Base-by-base conservation (phyloP, 2,329 filamentous ascomycete species). In the Chalaropsis ovoidea region DNA sequence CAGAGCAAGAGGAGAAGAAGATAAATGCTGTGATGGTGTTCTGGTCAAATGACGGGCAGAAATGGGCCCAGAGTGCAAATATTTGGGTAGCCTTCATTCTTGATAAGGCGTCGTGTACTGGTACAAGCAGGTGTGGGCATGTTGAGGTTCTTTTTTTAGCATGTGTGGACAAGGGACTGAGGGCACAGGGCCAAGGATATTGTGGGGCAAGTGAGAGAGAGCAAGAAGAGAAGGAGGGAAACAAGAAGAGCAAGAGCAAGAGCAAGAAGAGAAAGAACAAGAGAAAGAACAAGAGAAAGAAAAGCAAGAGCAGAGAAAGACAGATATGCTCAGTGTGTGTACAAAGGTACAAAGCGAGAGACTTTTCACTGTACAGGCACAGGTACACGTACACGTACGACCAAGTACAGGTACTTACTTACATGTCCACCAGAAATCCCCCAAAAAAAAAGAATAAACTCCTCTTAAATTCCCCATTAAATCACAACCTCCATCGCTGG, bases 101-200 rank as follows among this genome's bases (percentile, higher is more conserved):
- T 56, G 52, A n/a, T 7, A 31, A 56, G 52, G 52, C 45, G 22
- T 11, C n/a, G 45, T 22, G 22, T 49, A 7, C 3, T n/a, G n/a
- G n/a, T n/a, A n/a, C n/a, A n/a, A n/a, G n/a, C n/a, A n/a, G n/a
- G n/a, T n/a, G n/a, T n/a, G 42, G 49, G 49, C 52, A 56, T 56
- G 52, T 22, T 15, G 52, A 31, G 17, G 19, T 35, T 56, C 52
- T 56, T 56, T 56, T 56, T 56, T 56, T 56, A 56, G 52, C 24
- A 31, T 15, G 17, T n/a, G 52, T 11, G 49, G 49, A 56, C 49
- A 42, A 27, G 19, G 19, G 60, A 43, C 39, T n/a, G 19, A 8
- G 45, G n/a, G 45, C 4, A 47, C 17, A n/a, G 19, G 13, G 43
- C 19, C 19, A n/a, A n/a, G 43, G n/a, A n/a, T n/a, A n/a, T n/a